Conservation (phyloP, 2,329 filamentous ascomycete genomes). For the Rhynchosporium agropyri region DNA sequence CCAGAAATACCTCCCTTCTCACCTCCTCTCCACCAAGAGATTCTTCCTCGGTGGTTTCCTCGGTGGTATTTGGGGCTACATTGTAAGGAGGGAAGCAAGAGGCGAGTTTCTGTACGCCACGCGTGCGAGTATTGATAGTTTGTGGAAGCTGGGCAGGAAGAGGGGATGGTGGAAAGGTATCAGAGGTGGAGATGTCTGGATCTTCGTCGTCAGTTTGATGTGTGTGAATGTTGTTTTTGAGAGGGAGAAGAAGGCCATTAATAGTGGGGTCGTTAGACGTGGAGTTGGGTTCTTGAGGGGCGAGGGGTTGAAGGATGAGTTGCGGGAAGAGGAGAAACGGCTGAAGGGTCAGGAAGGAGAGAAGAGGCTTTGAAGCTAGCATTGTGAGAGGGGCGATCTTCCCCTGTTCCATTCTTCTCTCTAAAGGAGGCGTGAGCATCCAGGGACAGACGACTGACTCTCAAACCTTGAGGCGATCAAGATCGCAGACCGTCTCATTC, state of each 20-base stretch:
- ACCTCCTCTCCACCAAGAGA: constrained; percentile 76
- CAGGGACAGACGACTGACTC: too few species aligned
- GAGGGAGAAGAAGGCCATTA: constrained; percentile 36
- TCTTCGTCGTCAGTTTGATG: constrained; percentile 80
- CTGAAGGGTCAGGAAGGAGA: constrained; percentile 25
- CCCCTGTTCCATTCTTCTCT: too few species aligned
- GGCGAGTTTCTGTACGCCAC: constrained; percentile 78
- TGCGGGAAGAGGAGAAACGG: constrained; percentile 34
- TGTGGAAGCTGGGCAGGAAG: constrained; percentile 96
- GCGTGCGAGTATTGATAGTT: constrained; percentile 75
- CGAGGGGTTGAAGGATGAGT: constrained; percentile 36
- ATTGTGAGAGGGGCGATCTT: background rate
- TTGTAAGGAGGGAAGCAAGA: constrained; percentile 67
- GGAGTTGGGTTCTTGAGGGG: constrained; percentile 38
- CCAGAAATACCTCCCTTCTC: constrained; percentile 74
- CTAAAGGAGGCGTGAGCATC: too few species aligned
- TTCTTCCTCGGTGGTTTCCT: constrained; percentile 89
- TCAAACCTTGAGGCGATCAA: too few species aligned
- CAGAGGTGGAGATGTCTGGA: constrained; percentile 78
- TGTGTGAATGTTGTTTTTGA: constrained; percentile 68
- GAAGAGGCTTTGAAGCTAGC: background rate
- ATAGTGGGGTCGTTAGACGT: constrained; percentile 35
- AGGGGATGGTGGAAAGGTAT: constrained; percentile 83
- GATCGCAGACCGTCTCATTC: too few species aligned
- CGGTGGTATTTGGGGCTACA: constrained; percentile 81